These are phyloP conservation scores for Encephalitozoon romaleae DNA, from an alignment of 371 early-diverging fungal species.

Conservation along the genomic window DNA sequence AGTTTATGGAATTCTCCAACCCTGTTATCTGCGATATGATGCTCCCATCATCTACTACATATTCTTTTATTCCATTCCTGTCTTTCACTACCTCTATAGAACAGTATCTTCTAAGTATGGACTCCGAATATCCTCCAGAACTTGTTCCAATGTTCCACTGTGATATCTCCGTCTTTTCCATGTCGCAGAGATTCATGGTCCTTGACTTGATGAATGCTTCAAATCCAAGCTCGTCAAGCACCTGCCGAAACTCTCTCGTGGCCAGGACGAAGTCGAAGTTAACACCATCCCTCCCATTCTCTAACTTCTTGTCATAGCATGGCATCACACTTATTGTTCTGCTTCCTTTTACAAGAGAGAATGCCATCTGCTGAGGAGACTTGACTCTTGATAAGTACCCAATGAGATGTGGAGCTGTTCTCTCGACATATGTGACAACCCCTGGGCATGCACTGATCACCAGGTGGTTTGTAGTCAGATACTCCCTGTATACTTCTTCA, in stretches of 20 bases:
- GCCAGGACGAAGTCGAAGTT: constrained; percentile 38
- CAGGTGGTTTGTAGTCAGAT: not conserved
- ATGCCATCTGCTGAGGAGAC: constrained; percentile 39
- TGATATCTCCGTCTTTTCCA: not conserved
- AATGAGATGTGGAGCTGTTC: constrained; percentile 34
- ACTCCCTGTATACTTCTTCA: constrained; percentile 14
- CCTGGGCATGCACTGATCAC: constrained; percentile 53
- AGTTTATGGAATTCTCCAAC: constrained; percentile 28
- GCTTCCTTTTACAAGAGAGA: not conserved
- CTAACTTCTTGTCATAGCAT: constrained; percentile 55
- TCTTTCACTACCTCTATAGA: not conserved
- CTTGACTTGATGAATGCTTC: not conserved
- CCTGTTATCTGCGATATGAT: constrained; percentile 21
- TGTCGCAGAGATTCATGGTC: not conserved
- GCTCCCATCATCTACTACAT: not conserved
- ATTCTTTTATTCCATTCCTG: not conserved
- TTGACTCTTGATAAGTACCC: constrained; percentile 26
- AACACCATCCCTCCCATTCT: constrained; percentile 28
- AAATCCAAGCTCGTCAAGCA: not conserved
- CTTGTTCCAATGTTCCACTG: constrained; percentile 11
- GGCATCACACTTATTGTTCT: constrained; percentile 40
- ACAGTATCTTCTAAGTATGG: not conserved
- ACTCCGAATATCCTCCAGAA: not conserved
- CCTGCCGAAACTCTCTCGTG: constrained; percentile 36
- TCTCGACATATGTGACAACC: constrained; percentile 52